Base-by-base conservation (phyloP, 257 asterid genomes). In the Galeopsis tetrahit region DNA sequence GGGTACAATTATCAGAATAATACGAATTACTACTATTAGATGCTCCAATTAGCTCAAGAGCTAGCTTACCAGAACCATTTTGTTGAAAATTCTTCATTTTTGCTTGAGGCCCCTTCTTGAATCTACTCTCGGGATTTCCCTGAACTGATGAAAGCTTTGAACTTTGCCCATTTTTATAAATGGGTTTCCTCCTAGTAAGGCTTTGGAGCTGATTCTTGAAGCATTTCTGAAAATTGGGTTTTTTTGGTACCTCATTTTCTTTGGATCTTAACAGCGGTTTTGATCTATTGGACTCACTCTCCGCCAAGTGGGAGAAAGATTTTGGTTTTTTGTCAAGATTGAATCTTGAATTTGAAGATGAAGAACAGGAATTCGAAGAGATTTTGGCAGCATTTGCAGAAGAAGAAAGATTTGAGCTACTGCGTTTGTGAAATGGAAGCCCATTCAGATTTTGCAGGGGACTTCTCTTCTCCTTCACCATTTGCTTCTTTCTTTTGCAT, bases 361-460 rank as follows among this genome's bases (percentile, higher is more conserved):
- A 70, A 4, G 85, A 73, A 7, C 59, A 55, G 4, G 73, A 39
- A 31, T 48, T 76, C 38, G 77, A 77, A 35, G 79, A 78, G 44
- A 70, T 64, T 61, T 70, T 77, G 5, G 83, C 59, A 63, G 81
- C 60, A 38, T 66, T 15, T 13, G 84, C 57, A 7, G 80, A 68
- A 35, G 79, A 71, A 36, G 81, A 61, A 55, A 67, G 63, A 66
- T 62, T 55, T 35, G 71, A 70, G 71, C 5, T 73, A 14, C 11
- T 70, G 69, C 46, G 74, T 66, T 76, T 82, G 51, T 10, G 60
- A 70, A 76, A 11, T 40, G 72, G 79, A 66, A 70, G 68, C 14
- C 76, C 66, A 80, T 79, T 85, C 69, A 85, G 78, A 79, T 79
- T 70, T 69, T 79, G 84, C 32, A 85, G 71, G 3, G 87, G 87